Evolutionary conservation across 768 basidiomycete genomes (phyloP), one percentile per base, ranked within the genome.

Genomic region (Trametes cinnabarina): DNA sequence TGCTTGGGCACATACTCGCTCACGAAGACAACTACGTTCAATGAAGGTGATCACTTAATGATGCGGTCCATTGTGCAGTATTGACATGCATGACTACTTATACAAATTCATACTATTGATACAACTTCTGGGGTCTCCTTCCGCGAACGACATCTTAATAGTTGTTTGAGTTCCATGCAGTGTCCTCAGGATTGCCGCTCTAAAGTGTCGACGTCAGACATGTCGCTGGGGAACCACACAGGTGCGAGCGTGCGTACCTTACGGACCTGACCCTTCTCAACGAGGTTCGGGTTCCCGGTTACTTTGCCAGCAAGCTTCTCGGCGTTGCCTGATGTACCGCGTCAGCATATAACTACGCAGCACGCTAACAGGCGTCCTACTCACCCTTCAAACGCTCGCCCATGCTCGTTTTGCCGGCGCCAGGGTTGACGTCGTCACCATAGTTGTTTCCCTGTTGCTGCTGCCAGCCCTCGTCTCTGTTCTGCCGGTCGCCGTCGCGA

Each of bases 331-430:
- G 34, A 3, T 10, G 23, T n/a, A n/a, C n/a, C n/a, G n/a, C n/a
- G n/a, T n/a, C n/a, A n/a, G n/a, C n/a, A n/a, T n/a, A n/a, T n/a
- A n/a, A n/a, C n/a, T n/a, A n/a, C n/a, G n/a, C n/a, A n/a, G n/a
- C n/a, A n/a, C n/a, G n/a, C n/a, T n/a, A n/a, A n/a, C 32, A 14
- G 23, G 4, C 9, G 15, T 17, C 7, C 3, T 20, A 28, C 57
- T 2, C 46, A 65, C 64, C 64, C 49, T 58, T 65, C 20, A 62
- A 22, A 7, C 56, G 47, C 42, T 65, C 47, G 35, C 58, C 58
- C 42, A 57, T 30, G 11, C 60, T 60, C 4, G 58, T 37, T 47
- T 62, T 56, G 0, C 51, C 53, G 17, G 55, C 43, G 23, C 57
- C 53, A n/a, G 41, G 47, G 20, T n/a, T 37, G 20, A 34, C 47